Evolutionary conservation across 2,329 filamentous ascomycete species (phyloP).

Genomic region (Verticillium nonalfalfae): DNA sequence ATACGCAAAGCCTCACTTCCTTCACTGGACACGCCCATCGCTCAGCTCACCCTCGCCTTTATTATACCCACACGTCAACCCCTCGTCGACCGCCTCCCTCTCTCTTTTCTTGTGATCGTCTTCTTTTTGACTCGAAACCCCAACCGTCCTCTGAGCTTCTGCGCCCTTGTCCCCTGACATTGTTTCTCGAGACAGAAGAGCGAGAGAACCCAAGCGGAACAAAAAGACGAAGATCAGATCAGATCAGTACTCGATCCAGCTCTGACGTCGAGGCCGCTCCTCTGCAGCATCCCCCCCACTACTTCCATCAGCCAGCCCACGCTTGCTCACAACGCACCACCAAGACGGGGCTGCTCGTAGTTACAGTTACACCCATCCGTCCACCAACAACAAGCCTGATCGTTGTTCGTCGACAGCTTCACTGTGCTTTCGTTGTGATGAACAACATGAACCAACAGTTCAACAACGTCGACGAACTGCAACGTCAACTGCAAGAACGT

Average conservation of each 20-base stretch:
- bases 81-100: conserved; percentile 4
- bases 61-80: conserved; percentile 9
- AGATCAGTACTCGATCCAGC: not conserved
- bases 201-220: not conserved
- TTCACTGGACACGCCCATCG: conserved; percentile 9
- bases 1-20: conserved; percentile 14
- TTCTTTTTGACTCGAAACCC: conserved; percentile 1
- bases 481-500: conserved; percentile 9
- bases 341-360: conserved; percentile 8
- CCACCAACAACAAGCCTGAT: conserved; percentile 1
- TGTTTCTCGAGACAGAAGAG: conserved; percentile 1
- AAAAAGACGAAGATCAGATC: conserved; percentile 1
- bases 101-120: conserved; percentile 2
- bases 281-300: conserved; percentile 1
- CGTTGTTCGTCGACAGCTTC: conserved; percentile 3
- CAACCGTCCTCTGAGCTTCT: not conserved
- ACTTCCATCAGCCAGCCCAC: conserved; percentile 4
- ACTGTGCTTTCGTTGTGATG: not conserved
- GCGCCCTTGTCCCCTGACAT: conserved; percentile 3
- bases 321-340: conserved; percentile 4
- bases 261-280: not conserved
- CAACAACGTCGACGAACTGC: conserved; percentile 6
- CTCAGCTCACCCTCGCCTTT: conserved; percentile 11
- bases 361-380: conserved; percentile 1
- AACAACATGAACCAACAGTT: conserved; percentile 10